Conservation (phyloP, 768 basidiomycete species). For the Phylloporus arenicola region DNA sequence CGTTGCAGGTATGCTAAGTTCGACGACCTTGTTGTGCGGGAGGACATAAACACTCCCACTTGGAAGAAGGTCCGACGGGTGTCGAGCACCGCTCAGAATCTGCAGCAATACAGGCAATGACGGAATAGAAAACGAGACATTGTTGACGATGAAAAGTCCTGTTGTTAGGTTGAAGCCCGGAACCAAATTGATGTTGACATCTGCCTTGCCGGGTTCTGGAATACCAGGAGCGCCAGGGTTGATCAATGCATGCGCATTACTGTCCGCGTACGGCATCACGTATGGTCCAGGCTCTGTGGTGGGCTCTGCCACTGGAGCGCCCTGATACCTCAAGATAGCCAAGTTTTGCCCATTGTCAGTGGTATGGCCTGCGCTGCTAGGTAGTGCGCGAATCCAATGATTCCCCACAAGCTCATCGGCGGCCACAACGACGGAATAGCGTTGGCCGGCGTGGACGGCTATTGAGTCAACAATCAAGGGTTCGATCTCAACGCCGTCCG, state of each 20-base stretch:
- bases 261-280: conserved; percentile 29
- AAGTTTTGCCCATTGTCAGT: conserved; percentile 32
- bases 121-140: neutral
- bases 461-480: conserved; percentile 40
- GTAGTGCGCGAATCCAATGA: conserved; percentile 39
- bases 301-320: too few species aligned
- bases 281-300: conserved; percentile 19
- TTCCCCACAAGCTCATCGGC: conserved; percentile 31
- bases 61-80: conserved; percentile 1
- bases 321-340: too few species aligned
- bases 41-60: conserved; percentile 36
- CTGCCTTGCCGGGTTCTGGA: too few species aligned
- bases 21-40: conserved; percentile 39
- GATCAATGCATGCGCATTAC: too few species aligned
- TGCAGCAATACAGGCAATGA: neutral
- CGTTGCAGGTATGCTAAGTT: conserved; percentile 34
- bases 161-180: neutral
- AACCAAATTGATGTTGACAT: too few species aligned
- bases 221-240: too few species aligned
- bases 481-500: too few species aligned
- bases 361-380: conserved; percentile 11
- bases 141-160: neutral
- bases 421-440: too few species aligned
- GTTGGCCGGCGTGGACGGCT: conserved; percentile 44
- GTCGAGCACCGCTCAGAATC: neutral